Evolutionary conservation across 495 filamentous ascomycete species (phyloP).

Genomic region (Talaromyces adpressus): DNA sequence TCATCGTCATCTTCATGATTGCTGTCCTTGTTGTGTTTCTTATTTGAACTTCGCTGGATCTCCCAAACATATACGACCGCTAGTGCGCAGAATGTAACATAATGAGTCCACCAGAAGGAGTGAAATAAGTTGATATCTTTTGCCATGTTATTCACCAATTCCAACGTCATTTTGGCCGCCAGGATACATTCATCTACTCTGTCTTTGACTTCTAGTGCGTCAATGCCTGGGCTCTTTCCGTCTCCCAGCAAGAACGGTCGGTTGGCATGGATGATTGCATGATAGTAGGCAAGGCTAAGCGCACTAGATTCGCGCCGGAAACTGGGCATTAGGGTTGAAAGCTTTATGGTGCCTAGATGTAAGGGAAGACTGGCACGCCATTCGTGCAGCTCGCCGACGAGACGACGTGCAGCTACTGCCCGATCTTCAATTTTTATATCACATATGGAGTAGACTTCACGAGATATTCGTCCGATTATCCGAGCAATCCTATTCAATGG

Average conservation of each 20-base stretch:
- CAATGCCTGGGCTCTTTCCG: background rate
- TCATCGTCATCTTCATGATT: no score
- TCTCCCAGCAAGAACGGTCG: conserved; percentile 18
- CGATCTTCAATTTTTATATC: conserved; percentile 11
- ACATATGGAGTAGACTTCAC: conserved; percentile 12
- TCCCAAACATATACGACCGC: no score
- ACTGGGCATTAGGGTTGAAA: conserved; percentile 16
- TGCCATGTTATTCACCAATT: no score
- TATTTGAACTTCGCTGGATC: no score
- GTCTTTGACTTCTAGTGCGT: no score
- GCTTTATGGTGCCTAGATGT: conserved; percentile 14
- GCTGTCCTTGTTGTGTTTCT: no score
- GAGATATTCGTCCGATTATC: conserved; percentile 18
- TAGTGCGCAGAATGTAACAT: no score
- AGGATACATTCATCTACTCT: no score
- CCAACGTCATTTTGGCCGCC: no score
- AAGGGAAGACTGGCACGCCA: conserved; percentile 17
- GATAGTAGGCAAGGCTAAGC: conserved; percentile 18
- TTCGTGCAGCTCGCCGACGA: conserved; percentile 12
- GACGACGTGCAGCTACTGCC: conserved; percentile 7
- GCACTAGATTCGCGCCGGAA: conserved; percentile 17
- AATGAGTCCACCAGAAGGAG: no score
- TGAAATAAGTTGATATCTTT: no score
- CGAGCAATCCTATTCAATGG: conserved; percentile 9
- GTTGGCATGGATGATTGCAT: conserved; percentile 21